phyloP scores from a whole-genome alignment of 2,329 filamentous ascomycete species.

The Calonectria pseudoturangicola region DNA sequence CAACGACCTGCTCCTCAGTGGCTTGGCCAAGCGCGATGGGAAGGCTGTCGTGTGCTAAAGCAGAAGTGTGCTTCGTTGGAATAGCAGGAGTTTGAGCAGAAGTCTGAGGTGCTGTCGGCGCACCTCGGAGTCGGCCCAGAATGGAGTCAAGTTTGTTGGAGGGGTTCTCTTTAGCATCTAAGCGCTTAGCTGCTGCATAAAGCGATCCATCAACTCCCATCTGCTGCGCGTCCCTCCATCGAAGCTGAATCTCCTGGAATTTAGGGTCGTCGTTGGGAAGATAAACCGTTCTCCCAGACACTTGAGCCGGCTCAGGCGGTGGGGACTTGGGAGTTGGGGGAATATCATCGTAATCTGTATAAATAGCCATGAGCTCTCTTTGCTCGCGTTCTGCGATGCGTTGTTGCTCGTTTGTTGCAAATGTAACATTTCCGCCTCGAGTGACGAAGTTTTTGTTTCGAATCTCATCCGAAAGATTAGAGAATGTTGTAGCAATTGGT shows the following conservation, averaged over 20 bases:
- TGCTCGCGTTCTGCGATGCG: constrained; percentile 74
- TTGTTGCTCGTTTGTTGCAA: constrained; percentile 74
- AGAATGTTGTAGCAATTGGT: constrained; percentile 68
- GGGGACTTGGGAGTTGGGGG: constrained; percentile 75
- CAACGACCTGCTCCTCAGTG: constrained; percentile 64
- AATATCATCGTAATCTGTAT: constrained; percentile 72
- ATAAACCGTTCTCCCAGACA: constrained; percentile 56
- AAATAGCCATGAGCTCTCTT: constrained; percentile 77
- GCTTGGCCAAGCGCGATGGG: constrained; percentile 58
- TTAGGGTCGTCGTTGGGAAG: constrained; percentile 64
- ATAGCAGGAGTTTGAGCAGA: constrained; percentile 40
- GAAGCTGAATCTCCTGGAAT: constrained; percentile 69
- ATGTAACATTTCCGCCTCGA: constrained; percentile 70
- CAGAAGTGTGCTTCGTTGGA: constrained; percentile 36
- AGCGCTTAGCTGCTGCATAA: constrained; percentile 65
- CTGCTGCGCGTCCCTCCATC: constrained; percentile 68
- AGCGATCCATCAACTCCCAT: constrained; percentile 66
- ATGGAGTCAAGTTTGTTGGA: constrained; percentile 64
- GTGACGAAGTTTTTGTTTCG: constrained; percentile 71
- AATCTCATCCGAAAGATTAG: constrained; percentile 66
- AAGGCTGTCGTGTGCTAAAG: constrained; percentile 50
- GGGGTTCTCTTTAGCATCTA: constrained; percentile 62
- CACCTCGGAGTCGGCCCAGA: constrained; percentile 59
- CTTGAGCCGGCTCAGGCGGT: constrained; percentile 57
- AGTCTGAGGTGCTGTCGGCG: constrained; percentile 41